These are phyloP conservation scores for Suhomyces coccinellae DNA, from an alignment of 1,139 yeast genomes.

Conservation along the genomic window DNA sequence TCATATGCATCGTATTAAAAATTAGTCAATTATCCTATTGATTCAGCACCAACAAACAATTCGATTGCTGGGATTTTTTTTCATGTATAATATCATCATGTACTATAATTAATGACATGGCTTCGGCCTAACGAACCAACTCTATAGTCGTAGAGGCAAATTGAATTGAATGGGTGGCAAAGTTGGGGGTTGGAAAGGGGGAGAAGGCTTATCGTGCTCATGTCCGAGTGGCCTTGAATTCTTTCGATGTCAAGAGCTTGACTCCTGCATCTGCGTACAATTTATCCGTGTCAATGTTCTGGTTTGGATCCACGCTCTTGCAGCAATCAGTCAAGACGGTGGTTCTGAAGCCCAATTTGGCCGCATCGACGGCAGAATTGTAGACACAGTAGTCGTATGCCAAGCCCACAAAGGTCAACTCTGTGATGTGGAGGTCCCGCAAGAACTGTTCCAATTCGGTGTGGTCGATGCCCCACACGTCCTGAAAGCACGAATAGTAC, in stretches of 20 bases:
- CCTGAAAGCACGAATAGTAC: constrained; percentile 86
- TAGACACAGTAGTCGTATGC: constrained; percentile 87
- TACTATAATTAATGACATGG: not conserved
- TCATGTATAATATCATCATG: not conserved
- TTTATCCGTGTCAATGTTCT: constrained; percentile 28
- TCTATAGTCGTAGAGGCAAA: not conserved
- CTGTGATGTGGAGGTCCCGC: constrained; percentile 44
- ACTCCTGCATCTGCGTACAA: constrained; percentile 32
- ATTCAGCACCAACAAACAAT: not conserved
- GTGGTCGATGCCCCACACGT: constrained; percentile 69
- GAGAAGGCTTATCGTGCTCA: not conserved
- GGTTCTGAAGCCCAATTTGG: constrained; percentile 60
- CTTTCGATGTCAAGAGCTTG: constrained; percentile 13
- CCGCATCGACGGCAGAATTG: constrained; percentile 71
- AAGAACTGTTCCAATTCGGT: constrained; percentile 64
- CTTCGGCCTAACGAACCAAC: not conserved
- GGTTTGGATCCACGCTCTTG: constrained; percentile 37
- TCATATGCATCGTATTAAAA: constrained; percentile 1
- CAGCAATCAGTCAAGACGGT: constrained; percentile 56
- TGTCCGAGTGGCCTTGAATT: not conserved
- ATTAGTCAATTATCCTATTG: not conserved
- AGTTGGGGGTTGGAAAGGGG: not conserved
- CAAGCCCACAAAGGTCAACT: constrained; percentile 75
- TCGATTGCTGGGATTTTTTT: not conserved
- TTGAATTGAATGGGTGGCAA: not conserved